Base-by-base conservation (phyloP, 768 basidiomycete species). In the Pleurotus sapidus region DNA sequence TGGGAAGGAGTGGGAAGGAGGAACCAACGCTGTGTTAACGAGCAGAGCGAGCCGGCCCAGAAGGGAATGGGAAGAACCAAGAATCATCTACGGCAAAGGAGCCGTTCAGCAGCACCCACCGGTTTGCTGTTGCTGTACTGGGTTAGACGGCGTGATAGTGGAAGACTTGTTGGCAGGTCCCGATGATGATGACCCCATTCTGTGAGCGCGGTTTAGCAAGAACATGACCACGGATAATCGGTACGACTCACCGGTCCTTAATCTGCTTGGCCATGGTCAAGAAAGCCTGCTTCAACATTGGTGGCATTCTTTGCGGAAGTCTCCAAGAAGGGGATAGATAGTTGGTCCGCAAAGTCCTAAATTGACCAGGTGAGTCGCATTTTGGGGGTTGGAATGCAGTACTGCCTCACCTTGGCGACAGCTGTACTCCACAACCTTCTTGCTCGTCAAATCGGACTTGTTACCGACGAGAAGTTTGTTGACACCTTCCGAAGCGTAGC, bases 251-350 rank as follows among this genome's bases (percentile, higher is more conserved):
- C 91, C 91, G 86, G 72, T 94, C 92, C 71, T 94, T 93, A 70
- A 94, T 93, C 74, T 93, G 92, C 80, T 96, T 92, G 3, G 97
- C 95, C 84, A 99, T 93, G 27, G 95, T 95, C 80, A 98, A 87
- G 85, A 99, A 99, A 4, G 97, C 95, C 74, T 99, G 94, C n/a
- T 72, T 99, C 97, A 59, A 99, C 97, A 65, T 97, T 97, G 60
- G 95, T 95, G 54, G 95, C 93, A 66, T 91, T 94, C 90, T 98
- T 98, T 37, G 97, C 97, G n/a, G 91, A 94, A 11, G 97, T 99
- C 80, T 99, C 97, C 69, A 99, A 77, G 88, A 97, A 98, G 47
- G 93, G 89, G 64, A 99, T 89, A 60, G 80, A 82, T 63, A 98
- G 80, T 70, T 98, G 95, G 69, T 98, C 94, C 24, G 97, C 93